Evolutionary conservation across 2,329 filamentous ascomycete genomes (phyloP).

Genomic region (Juglanconis oblonga): DNA sequence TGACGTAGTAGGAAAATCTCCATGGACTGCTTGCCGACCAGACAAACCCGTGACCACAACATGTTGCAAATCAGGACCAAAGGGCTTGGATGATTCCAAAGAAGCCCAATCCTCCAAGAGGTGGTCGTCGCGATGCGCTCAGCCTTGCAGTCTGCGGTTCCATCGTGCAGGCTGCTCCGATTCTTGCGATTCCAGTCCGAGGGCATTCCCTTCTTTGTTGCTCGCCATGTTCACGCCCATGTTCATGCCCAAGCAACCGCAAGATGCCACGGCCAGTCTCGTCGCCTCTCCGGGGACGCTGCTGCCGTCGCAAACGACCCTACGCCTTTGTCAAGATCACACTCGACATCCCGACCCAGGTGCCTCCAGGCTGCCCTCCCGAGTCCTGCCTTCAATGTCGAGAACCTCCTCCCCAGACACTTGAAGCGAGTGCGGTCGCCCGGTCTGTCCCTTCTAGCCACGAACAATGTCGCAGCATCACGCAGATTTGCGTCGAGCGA

Average conservation of each 20-base stretch:
- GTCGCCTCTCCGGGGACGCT: not conserved
- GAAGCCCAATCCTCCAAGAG: not conserved
- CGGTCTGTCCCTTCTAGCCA: not conserved
- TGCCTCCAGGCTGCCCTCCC: constrained; percentile 15
- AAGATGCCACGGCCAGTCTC: not conserved
- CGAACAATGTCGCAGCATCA: constrained; percentile 14
- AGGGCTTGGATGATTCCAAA: not conserved
- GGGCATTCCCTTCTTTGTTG: constrained; percentile 48
- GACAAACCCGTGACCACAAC: not conserved
- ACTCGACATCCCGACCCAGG: constrained; percentile 5
- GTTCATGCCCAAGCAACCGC: not conserved
- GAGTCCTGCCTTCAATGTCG: constrained; percentile 22
- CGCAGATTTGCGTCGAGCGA: constrained; percentile 28
- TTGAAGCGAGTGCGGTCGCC: constrained; percentile 14
- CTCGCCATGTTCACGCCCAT: constrained; percentile 29
- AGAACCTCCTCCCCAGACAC: constrained; percentile 25
- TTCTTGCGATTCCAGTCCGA: constrained; percentile 72
- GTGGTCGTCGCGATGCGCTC: constrained; percentile 39
- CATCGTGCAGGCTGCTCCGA: constrained; percentile 60
- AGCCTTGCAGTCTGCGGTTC: constrained; percentile 42
- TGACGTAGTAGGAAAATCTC: constrained; percentile 1
- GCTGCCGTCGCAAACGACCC: not conserved
- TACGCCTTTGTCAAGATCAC: not conserved
- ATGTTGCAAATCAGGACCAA: not conserved
- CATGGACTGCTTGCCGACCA: not conserved